Percentiles rank a stretch among this genome's conserved stretches.
phyloP scores from a whole-genome alignment of 768 basidiomycete species.

The Amanita molliuscula region DNA sequence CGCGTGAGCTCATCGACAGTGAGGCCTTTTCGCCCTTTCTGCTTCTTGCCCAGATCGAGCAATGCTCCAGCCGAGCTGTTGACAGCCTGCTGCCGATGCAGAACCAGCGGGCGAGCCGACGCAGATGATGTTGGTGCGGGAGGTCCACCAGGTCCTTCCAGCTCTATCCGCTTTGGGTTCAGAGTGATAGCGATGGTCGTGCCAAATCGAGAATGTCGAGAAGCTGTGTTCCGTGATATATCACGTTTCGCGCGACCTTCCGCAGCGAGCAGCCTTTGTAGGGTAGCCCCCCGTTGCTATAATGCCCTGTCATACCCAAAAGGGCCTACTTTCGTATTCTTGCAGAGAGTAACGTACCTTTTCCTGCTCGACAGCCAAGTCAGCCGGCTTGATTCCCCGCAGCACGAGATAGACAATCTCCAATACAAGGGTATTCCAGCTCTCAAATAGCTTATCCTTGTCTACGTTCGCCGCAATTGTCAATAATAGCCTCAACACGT shows the following conservation, averaged over 20 bases:
- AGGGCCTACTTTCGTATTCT: neutral
- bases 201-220: conserved; percentile 93
- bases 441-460: conserved; percentile 69
- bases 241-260: conserved; percentile 62
- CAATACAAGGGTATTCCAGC: conserved; percentile 82
- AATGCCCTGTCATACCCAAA: neutral
- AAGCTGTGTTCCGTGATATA: conserved; percentile 41
- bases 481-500: conserved; percentile 67
- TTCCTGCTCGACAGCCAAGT: conserved; percentile 47
- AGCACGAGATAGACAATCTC: conserved; percentile 92
- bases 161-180: conserved; percentile 41
- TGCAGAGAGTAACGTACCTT: conserved; percentile 43
- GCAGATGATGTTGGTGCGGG: conserved; percentile 19
- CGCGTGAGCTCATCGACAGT: conserved; percentile 58
- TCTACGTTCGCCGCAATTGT: conserved; percentile 76
- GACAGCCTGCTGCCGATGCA: conserved; percentile 82
- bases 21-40: conserved; percentile 46
- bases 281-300: conserved; percentile 57
- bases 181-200: conserved; percentile 83
- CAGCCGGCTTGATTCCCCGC: conserved; percentile 60
- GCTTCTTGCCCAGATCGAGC: conserved; percentile 61
- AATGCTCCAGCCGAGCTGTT: conserved; percentile 54
- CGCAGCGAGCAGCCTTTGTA: conserved; percentile 66
- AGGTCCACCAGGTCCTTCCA: conserved; percentile 12
- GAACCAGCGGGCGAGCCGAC: conserved; percentile 48